phyloP scores from a whole-genome alignment of 148 eudicot species.

The Vaccinium darrowii region DNA sequence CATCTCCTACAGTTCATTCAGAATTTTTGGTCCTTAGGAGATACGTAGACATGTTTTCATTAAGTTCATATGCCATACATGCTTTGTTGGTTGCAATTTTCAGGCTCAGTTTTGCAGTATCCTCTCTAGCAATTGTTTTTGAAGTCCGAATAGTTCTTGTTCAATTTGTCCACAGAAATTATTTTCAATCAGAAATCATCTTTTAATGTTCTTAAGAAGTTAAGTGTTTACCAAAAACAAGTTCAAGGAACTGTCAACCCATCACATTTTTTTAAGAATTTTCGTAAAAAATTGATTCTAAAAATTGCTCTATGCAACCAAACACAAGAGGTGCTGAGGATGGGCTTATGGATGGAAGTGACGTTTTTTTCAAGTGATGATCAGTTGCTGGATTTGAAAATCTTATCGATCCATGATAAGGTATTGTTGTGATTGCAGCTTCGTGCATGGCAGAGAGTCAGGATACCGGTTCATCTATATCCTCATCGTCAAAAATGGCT shows the following conservation, averaged over 20 bases:
- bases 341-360: not conserved
- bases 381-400: not conserved
- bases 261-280: not conserved
- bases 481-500: constrained; percentile 54
- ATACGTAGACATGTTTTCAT: not conserved
- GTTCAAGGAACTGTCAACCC: not conserved
- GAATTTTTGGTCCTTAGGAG: not conserved
- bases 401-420: not conserved
- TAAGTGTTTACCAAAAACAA: not conserved
- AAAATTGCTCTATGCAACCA: not conserved
- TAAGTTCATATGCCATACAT: not conserved
- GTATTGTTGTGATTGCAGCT: constrained; percentile 28
- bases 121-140: not conserved
- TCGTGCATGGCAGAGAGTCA: constrained; percentile 60
- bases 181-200: not conserved
- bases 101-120: not conserved
- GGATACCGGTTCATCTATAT: constrained; percentile 59
- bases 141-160: not conserved
- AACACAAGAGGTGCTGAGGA: not conserved
- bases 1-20: not conserved
- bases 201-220: not conserved
- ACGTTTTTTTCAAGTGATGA: not conserved
- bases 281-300: not conserved
- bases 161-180: not conserved
- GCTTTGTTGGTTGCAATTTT: not conserved